Evolutionary conservation across 2,329 filamentous ascomycete species (phyloP).

Genomic region (Scopulariopsis brevicaulis): DNA sequence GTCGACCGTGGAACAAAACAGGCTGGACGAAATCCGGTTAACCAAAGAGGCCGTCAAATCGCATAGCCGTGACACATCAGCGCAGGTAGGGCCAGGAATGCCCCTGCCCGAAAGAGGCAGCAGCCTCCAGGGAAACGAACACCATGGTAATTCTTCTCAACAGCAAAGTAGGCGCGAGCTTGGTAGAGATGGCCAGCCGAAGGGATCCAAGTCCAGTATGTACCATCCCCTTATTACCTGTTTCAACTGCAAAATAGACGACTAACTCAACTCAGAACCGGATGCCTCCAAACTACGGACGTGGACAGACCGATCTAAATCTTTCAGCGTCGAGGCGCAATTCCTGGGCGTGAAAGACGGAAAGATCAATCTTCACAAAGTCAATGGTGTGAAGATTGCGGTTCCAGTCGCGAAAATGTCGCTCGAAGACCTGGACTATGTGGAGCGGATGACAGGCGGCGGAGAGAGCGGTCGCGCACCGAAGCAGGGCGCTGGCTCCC

Average conservation of each 20-base stretch:
- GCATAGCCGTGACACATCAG: constrained; percentile 37
- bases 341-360: constrained; percentile 90
- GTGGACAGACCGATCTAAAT: constrained; percentile 92
- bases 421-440: constrained; percentile 85
- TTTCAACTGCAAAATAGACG: neutral
- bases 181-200: constrained; percentile 33
- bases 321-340: constrained; percentile 94
- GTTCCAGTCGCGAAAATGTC: constrained; percentile 96
- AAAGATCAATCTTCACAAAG: constrained; percentile 95
- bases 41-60: constrained; percentile 67
- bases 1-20: constrained; percentile 67
- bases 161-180: constrained; percentile 64
- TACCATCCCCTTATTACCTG: neutral
- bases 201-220: constrained; percentile 59
- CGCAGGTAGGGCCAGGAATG: constrained; percentile 65
- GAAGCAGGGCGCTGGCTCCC: constrained; percentile 13
- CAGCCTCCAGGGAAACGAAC: constrained; percentile 58
- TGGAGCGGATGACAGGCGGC: constrained; percentile 71
- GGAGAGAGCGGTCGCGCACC: neutral
- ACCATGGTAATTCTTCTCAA: constrained; percentile 55
- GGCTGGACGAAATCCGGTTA: constrained; percentile 70
- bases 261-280: constrained; percentile 46
- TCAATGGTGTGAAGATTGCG: constrained; percentile 96
- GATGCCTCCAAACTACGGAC: constrained; percentile 73
- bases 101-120: constrained; percentile 67